These are phyloP conservation scores for Polygonum maritimum DNA, from an alignment of 148 eudicot genomes.

Conservation along the genomic window DNA sequence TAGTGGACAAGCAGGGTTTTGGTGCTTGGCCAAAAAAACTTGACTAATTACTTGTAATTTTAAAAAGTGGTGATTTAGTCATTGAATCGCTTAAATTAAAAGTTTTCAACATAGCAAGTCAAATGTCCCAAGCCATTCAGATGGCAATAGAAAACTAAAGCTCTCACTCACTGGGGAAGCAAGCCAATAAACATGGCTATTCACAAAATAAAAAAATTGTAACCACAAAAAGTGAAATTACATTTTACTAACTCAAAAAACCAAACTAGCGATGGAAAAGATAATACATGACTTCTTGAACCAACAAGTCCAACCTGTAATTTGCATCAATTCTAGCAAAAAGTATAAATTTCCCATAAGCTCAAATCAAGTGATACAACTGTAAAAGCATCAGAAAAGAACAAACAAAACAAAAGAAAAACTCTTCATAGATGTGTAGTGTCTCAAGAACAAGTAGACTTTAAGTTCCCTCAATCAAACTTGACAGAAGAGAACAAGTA, in stretches of 20 bases:
- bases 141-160: no score
- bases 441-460: not conserved
- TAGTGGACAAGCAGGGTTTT: no score
- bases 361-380: slow-evolving; percentile 1
- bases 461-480: slow-evolving; percentile 37
- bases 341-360: not conserved
- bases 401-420: not conserved
- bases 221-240: not conserved
- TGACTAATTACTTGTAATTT: no score
- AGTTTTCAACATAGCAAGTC: no score
- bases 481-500: slow-evolving; percentile 80
- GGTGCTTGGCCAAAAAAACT: no score
- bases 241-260: not conserved
- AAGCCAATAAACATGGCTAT: not conserved
- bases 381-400: not conserved
- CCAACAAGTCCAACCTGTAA: not conserved
- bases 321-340: not conserved
- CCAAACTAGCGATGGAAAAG: not conserved
- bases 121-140: no score
- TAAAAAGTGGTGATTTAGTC: no score
- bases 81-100: no score
- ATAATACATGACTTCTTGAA: not conserved
- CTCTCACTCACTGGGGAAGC: no score
- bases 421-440: not conserved
- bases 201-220: not conserved